phyloP scores from a whole-genome alignment of 2,329 filamentous ascomycete species.

The Fusarium sublunatum region DNA sequence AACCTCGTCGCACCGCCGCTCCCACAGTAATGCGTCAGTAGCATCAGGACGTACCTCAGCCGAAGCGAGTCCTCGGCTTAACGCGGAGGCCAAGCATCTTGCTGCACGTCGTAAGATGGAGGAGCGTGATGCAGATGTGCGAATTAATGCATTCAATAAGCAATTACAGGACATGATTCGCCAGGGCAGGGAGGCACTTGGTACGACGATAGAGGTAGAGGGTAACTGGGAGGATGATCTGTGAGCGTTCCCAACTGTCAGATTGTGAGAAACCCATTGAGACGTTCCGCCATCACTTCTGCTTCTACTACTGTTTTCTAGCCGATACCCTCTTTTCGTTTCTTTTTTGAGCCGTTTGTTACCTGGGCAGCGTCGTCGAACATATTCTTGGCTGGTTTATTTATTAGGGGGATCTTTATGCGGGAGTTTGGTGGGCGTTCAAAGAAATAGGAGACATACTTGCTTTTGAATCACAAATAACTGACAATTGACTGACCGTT shows the following conservation, averaged over 20 bases:
- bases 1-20: slow-evolving; percentile 54
- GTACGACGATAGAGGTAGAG: slow-evolving; percentile 74
- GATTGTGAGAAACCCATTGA: slow-evolving; percentile 18
- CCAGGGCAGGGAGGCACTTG: slow-evolving; percentile 87
- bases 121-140: slow-evolving; percentile 81
- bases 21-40: slow-evolving; percentile 58
- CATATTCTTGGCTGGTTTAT: slow-evolving; percentile 1
- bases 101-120: slow-evolving; percentile 77
- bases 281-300: slow-evolving; percentile 13
- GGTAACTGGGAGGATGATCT: slow-evolving; percentile 56
- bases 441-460: slow-evolving; percentile 9
- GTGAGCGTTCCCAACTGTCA: slow-evolving; percentile 26
- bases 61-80: slow-evolving; percentile 61
- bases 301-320: slow-evolving; percentile 15
- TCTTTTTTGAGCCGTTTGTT: slow-evolving; percentile 16
- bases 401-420: slow-evolving; percentile 12
- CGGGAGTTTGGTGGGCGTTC: slow-evolving; percentile 33
- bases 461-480: slow-evolving; percentile 4
- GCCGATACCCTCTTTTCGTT: slow-evolving; percentile 37
- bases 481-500: slow-evolving; percentile 15
- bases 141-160: slow-evolving; percentile 82
- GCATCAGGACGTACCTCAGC: slow-evolving; percentile 50
- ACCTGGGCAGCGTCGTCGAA: slow-evolving; percentile 12
- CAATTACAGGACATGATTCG: slow-evolving; percentile 87
- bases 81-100: slow-evolving; percentile 77